These are phyloP conservation scores for Agrostemma githago DNA, from an alignment of 148 eudicot genomes.

Conservation along the genomic window DNA sequence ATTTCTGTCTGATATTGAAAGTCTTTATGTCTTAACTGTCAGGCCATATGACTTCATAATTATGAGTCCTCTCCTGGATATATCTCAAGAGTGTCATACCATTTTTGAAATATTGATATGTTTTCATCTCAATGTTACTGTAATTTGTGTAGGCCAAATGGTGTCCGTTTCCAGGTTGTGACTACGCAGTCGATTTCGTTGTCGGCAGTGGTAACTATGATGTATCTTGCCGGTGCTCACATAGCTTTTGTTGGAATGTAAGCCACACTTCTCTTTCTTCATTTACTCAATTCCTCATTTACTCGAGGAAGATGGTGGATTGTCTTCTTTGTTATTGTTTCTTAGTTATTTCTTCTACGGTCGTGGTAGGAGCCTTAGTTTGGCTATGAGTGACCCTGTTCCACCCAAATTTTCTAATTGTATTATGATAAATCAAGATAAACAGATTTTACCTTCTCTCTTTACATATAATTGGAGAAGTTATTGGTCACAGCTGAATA, in stretches of 20 bases:
- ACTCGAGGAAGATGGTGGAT: neutral
- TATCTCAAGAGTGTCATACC: neutral
- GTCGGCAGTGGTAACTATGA: slow-evolving; percentile 72
- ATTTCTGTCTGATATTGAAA: slow-evolving; percentile 6
- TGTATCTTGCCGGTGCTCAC: slow-evolving; percentile 66
- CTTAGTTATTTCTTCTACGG: neutral
- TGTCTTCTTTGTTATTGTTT: neutral
- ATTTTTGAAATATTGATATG: neutral
- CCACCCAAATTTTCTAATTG: neutral
- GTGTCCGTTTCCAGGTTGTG: slow-evolving; percentile 98
- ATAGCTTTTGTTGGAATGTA: slow-evolving; percentile 89
- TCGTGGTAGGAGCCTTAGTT: neutral
- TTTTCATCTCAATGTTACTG: neutral
- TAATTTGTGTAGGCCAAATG: slow-evolving; percentile 57
- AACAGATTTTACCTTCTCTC: neutral
- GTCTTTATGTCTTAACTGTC: neutral
- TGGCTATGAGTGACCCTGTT: neutral
- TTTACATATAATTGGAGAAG: neutral
- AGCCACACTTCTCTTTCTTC: slow-evolving; percentile 23
- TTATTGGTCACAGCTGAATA: neutral
- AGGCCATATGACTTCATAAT: neutral
- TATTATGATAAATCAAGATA: neutral
- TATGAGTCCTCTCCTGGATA: too few relatives aligned
- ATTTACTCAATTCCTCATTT: neutral
- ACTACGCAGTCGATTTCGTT: slow-evolving; percentile 69